Percentiles rank a stretch among this genome's conserved stretches.
These are phyloP conservation scores for Musa itinerans DNA, from an alignment of 176 grass and related monocot species.

Conservation along the genomic window DNA sequence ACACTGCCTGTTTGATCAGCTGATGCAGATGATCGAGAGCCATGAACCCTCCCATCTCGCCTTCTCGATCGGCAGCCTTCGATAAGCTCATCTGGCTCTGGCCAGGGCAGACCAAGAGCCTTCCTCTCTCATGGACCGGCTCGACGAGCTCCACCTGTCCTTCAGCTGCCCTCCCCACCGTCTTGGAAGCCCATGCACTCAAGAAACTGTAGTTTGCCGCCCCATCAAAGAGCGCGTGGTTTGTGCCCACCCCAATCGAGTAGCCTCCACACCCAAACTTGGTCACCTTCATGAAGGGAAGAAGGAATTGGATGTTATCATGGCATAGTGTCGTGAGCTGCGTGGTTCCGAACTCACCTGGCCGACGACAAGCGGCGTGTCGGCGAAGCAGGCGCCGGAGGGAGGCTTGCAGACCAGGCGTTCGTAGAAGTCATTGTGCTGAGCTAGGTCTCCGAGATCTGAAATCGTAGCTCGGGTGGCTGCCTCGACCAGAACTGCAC, in stretches of 20 bases:
- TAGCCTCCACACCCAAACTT: constrained; percentile 25
- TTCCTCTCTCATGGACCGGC: constrained; percentile 24
- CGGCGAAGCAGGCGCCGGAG: background rate
- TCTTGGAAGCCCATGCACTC: constrained; percentile 13
- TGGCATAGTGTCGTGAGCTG: background rate
- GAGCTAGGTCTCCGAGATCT: constrained; percentile 23
- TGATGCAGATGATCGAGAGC: constrained; percentile 19
- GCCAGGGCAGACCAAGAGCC: constrained; percentile 7
- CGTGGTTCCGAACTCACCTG: constrained; percentile 1
- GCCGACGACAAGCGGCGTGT: constrained; percentile 16
- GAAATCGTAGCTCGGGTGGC: constrained; percentile 12
- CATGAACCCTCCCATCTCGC: background rate
- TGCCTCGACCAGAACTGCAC: constrained; percentile 19
- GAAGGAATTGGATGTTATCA: background rate
- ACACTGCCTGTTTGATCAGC: constrained; percentile 14
- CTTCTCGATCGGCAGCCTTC: background rate
- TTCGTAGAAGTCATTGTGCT: constrained; percentile 20
- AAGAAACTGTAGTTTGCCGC: constrained; percentile 22
- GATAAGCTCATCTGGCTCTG: background rate
- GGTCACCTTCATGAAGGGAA: constrained; percentile 9
- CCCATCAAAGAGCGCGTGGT: constrained; percentile 23
- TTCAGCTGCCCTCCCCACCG: background rate
- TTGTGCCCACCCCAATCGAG: constrained; percentile 16
- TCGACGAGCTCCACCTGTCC: background rate
- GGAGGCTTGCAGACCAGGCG: constrained; percentile 16